Evolutionary conservation across 352 stramenopile species (phyloP), one percentile per base, ranked within the genome.

Genomic region (Aphanomyces euteiches): DNA sequence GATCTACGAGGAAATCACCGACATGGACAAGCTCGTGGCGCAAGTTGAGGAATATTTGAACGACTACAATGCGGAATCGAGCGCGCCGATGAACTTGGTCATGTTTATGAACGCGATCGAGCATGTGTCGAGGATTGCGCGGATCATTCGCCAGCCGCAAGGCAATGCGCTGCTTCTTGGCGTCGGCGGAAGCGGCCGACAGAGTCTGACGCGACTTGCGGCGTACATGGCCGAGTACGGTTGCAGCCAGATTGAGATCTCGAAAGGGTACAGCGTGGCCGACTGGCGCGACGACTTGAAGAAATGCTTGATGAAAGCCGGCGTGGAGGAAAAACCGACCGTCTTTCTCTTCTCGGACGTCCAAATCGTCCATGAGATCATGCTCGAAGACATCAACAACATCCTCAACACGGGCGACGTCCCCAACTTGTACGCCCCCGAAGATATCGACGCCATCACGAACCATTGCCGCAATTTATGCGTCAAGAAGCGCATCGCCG

Each of bases 311-410:
- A 90, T 98, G 79, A 90, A 92, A 47, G 93, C 93, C 6, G 94
- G 94, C 1, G 87, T 98, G 37, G 86, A 98, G 39, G 89, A 98
- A 68, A 97, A 97, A 40, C 88, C 86, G 1, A 87, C 94, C 5
- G 90, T 98, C 0, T 98, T 98, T 63, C 79, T 98, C 6, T 98
- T 98, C 65, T 97, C 90, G 0, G 95, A 98, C 70, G 95, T 96
- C 2, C 91, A 97, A 74, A 97, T 98, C 60, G 89, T 98, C 5
- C 80, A 97, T 56, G 95, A 98, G 69, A 87, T 89, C 8, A 98
- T 98, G 92, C 73, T 98, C 3, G 95, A 98, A 76, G 95, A 98
- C 73, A 93, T 98, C 65, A 98, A 98, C 77, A 96, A 90, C 72
- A 87, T 98, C 4, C 79, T 98, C 1, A 98, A 98, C 78, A 97